Base-by-base conservation (phyloP, 495 filamentous ascomycete species). In the Hapsidospora chrysogenum region DNA sequence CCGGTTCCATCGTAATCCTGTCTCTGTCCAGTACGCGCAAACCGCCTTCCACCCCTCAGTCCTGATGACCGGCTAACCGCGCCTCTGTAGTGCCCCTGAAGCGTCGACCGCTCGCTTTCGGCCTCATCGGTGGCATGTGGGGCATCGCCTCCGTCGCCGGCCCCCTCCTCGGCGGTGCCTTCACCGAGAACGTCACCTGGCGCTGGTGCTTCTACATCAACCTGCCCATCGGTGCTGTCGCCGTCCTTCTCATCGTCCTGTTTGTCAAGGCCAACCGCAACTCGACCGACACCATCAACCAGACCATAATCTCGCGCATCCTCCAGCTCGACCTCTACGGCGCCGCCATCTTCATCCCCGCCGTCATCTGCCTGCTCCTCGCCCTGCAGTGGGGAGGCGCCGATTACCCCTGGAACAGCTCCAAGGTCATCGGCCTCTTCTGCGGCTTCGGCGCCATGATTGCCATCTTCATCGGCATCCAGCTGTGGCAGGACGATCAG, bases 51-150 rank as follows among this genome's bases (percentile, higher is more conserved):
- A 10, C 23, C 23, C 23, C 23, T 26, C 23, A 7, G 7, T 7
- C 23, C 23, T 4, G 7, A 31, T 31, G 1, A 13, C 8, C 10
- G 14, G n/a, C 2, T 9, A 32, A 32, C 11, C 30, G 3, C 3
- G 18, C 31, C 39, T 70, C 67, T 19, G 22, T 14, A 35, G 72
- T 89, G 9, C 80, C 84, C 0, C 55, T 92, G 4, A 53, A 59
- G 4, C 66, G 76, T 38, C 59, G 84, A 19, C 81, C 84, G 0
- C 60, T 74, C 20, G 84, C 74, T 37, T 81, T 78, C 30, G 79
- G 82, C 3, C 43, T 86, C n/a, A 68, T 94, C 38, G 80, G 80
- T 6, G 74, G 65, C 31, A 87, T 89, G 72, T 92, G 76, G 58
- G 85, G 83, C 3, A 68, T 94, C 40, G 80, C 85, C 0, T 51